A percentile compares a stretch with the other conserved stretches of the same genome.
Conservation (phyloP, 2,329 filamentous ascomycete species). For the Drechslerella dactyloides region DNA sequence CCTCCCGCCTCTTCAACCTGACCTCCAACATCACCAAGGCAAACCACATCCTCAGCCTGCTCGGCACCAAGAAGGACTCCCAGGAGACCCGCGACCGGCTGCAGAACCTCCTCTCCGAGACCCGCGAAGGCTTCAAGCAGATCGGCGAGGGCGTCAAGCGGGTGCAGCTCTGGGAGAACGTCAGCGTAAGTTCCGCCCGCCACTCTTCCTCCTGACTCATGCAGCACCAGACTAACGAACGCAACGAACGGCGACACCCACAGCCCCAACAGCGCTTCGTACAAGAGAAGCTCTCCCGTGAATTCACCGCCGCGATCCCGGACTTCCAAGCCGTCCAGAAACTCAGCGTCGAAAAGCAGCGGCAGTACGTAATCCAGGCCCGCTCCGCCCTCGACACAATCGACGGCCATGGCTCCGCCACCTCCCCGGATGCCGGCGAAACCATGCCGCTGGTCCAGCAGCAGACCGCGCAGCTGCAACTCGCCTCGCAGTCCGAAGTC, state of each 20-base stretch:
- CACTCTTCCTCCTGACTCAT: background rate
- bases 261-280: slow-evolving; percentile 96
- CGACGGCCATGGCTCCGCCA: slow-evolving; percentile 50
- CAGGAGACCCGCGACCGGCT: slow-evolving; percentile 89
- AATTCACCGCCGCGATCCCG: slow-evolving; percentile 85
- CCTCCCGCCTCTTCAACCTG: slow-evolving; percentile 85
- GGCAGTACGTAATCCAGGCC: slow-evolving; percentile 81
- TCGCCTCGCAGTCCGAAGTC: slow-evolving; percentile 91
- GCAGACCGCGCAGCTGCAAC: slow-evolving; percentile 73
- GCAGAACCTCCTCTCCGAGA: slow-evolving; percentile 84
- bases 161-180: slow-evolving; percentile 83
- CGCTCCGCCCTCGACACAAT: slow-evolving; percentile 68
- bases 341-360: slow-evolving; percentile 87
- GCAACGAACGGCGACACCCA: slow-evolving; percentile 44
- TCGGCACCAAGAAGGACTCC: slow-evolving; percentile 90
- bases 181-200: slow-evolving; percentile 67
- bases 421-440: slow-evolving; percentile 51
- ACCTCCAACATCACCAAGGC: slow-evolving; percentile 87
- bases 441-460: slow-evolving; percentile 62
- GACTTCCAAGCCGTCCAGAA: slow-evolving; percentile 95
- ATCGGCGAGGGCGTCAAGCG: slow-evolving; percentile 94
- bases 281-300: slow-evolving; percentile 89
- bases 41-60: slow-evolving; percentile 78
- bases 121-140: slow-evolving; percentile 83
- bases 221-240: slow-evolving; percentile 10